Base-by-base conservation (phyloP, 768 basidiomycete species). In the Sporobolomyces phaffii region DNA sequence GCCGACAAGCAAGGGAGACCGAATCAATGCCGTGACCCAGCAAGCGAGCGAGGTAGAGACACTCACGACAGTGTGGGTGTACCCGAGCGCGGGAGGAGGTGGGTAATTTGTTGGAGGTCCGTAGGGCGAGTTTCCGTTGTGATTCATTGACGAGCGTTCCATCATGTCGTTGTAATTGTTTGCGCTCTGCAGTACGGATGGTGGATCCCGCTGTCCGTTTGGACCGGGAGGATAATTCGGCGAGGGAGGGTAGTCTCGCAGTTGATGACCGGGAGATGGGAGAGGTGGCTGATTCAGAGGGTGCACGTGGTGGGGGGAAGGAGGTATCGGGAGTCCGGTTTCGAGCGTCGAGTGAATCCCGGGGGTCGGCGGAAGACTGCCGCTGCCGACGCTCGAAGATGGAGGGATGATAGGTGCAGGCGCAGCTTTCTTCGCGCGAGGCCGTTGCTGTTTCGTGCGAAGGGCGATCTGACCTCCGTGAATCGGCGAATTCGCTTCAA, bases 391-490 rank as follows among this genome's bases (percentile, higher is more conserved):
- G n/a, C 17, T 20, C 2, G 62, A n/a, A 2, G 44, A 36, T 1
- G 60, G 60, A 44, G 57, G 34, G 26, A 43, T 51, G n/a, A 72
- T 72, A 15, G 65, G 52, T 3, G 63, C 53, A 4, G 70, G 70
- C 11, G n/a, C n/a, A n/a, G n/a, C n/a, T n/a, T 63, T 62, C 45
- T 65, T 65, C 14, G 43, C 38, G 10, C 60, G 49, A 2, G 70
- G 66, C 11, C 70, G 65, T 29, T 64, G 62, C 29, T 67, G 60
- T 28, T 60, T 60, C 33, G 70, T 72, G 1, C 70, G 65, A 1
- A 72, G 70, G 24, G 70, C 62, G 43, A 72, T 72, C 41, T 72
- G 70, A 9, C 70, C 70, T 36, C 70, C 70, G 36, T 72, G 70
- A 29, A 64, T 64, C 24, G 63, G 26, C 20, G 70, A 68, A 29